A percentile compares a stretch with the other conserved stretches of the same genome.
Conservation (phyloP, 352 stramenopile species). For the Pythium diclinum region DNA sequence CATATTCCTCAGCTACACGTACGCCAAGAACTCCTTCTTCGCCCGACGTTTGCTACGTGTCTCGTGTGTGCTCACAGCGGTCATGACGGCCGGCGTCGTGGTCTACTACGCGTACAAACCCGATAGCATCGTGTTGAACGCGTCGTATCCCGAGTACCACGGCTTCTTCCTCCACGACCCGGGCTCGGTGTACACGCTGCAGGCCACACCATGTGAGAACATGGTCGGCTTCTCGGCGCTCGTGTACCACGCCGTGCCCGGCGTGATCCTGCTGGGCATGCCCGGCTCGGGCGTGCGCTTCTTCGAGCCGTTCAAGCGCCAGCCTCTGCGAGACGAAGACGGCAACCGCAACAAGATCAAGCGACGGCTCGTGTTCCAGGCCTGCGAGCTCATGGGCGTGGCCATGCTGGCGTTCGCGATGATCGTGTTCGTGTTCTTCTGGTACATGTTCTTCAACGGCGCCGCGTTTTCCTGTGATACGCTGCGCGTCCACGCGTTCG, state of each 20-base stretch:
- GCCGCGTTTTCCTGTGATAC: slow-evolving; percentile 55
- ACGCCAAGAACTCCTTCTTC: slow-evolving; percentile 80
- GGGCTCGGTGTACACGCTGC: slow-evolving; percentile 58
- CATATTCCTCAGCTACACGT: slow-evolving; percentile 56
- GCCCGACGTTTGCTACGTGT: slow-evolving; percentile 52
- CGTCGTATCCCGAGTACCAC: slow-evolving; percentile 20
- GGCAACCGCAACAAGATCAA: slow-evolving; percentile 71
- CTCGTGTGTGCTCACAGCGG: slow-evolving; percentile 34
- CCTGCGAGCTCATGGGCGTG: slow-evolving; percentile 61
- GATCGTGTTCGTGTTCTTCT: slow-evolving; percentile 63
- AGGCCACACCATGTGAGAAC: slow-evolving; percentile 67
- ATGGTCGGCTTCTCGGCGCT: slow-evolving; percentile 73
- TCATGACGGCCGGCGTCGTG: slow-evolving; percentile 43
- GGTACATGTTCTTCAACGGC: slow-evolving; percentile 83
- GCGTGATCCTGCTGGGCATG: slow-evolving; percentile 56
- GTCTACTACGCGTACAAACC: slow-evolving; percentile 79
- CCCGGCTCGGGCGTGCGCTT: slow-evolving; percentile 49
- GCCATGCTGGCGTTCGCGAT: slow-evolving; percentile 51
- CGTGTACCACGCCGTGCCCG: slow-evolving; percentile 64
- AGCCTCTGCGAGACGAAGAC: slow-evolving; percentile 34
- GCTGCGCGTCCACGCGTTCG: slow-evolving; percentile 52
- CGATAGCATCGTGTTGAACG: slow-evolving; percentile 42
- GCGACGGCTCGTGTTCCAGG: slow-evolving; percentile 65
- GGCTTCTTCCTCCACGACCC: slow-evolving; percentile 56
- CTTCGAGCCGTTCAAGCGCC: slow-evolving; percentile 76